Percentiles rank a stretch among this genome's conserved stretches.
phyloP scores from a whole-genome alignment of 805 yeast species.

The Candida loeiensis region DNA sequence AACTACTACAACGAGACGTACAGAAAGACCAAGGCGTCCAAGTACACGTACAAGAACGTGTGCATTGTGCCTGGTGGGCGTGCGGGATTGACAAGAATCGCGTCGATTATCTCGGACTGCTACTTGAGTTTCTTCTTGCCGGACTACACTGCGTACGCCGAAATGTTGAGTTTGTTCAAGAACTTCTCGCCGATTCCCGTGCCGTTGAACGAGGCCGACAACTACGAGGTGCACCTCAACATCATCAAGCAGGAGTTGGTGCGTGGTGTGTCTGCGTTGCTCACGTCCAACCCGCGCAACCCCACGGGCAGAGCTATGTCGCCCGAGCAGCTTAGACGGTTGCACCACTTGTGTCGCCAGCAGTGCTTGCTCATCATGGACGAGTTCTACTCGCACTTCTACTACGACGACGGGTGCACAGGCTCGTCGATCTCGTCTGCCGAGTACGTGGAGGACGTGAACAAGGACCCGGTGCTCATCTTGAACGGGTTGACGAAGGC shows the following conservation, averaged over 20 bases:
- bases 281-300: slow-evolving; percentile 60
- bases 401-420: slow-evolving; percentile 50
- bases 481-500: slow-evolving; percentile 60
- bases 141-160: slow-evolving; percentile 64
- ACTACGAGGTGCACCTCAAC: slow-evolving; percentile 52
- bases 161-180: slow-evolving; percentile 59
- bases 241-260: slow-evolving; percentile 49
- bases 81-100: slow-evolving; percentile 60
- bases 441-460: slow-evolving; percentile 50
- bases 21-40: slow-evolving; percentile 45
- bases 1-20: slow-evolving; percentile 52
- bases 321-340: slow-evolving; percentile 41
- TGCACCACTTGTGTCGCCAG: slow-evolving; percentile 52
- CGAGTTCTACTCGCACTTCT: slow-evolving; percentile 58
- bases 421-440: slow-evolving; percentile 53
- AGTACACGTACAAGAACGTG: slow-evolving; percentile 58
- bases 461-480: slow-evolving; percentile 55
- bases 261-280: slow-evolving; percentile 55
- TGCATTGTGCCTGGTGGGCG: slow-evolving; percentile 65
- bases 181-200: slow-evolving; percentile 63
- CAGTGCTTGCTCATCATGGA: slow-evolving; percentile 59
- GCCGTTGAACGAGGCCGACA: slow-evolving; percentile 54
- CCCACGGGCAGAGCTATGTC: slow-evolving; percentile 58
- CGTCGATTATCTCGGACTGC: slow-evolving; percentile 57
- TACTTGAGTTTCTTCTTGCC: slow-evolving; percentile 59